Evolutionary conservation across 2,329 filamentous ascomycete genomes (phyloP), one percentile per base, ranked within the genome.

Genomic region (Curvularia lunata): DNA sequence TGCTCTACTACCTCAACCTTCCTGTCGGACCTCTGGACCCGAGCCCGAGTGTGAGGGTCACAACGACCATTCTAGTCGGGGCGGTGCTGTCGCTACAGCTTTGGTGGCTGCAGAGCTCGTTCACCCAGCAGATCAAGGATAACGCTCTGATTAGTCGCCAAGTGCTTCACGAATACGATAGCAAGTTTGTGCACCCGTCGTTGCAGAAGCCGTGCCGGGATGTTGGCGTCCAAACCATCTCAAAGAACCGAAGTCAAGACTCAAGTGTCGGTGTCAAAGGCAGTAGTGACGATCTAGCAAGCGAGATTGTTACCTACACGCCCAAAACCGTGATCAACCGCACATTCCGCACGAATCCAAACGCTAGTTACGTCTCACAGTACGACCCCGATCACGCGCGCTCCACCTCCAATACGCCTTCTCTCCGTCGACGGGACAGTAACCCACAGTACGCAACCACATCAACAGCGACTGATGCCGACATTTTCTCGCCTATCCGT

Each of bases 131-230:
- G 75, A 86, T 86, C 59, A 96, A 92, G 73, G 95, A 99, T 75
- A 86, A 86, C 1, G 84, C 88, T 2, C 84, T 97, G 46, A 90
- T 99, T 57, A 92, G 96, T 66, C 92, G 90, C 67, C 91, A 98
- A 77, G 94, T 98, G 5, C 84, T 98, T 78, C 89, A 92, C 74
- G 95, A 99, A 78, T 99, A 99, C 73, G 92, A 98, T 73, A 91
- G 87, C 66, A 99, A 99, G 79, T 97, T 90, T 71, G 95, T 99
- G 1, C 92, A 96, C 70, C 95, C 95, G 2, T 85, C 88, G 10
- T 85, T 96, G n/a, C 91, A 96, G 67, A 91, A 90, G 7, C 82
- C 90, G 5, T 91, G 96, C 64, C 82, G 88, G 64, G 86, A 90
- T 69, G 92, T 94, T 1, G 90, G 87, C 5, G 95, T 90, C 0